These are phyloP conservation scores for Alternaria viburni DNA, from an alignment of 2,329 filamentous ascomycete species.

Conservation along the genomic window DNA sequence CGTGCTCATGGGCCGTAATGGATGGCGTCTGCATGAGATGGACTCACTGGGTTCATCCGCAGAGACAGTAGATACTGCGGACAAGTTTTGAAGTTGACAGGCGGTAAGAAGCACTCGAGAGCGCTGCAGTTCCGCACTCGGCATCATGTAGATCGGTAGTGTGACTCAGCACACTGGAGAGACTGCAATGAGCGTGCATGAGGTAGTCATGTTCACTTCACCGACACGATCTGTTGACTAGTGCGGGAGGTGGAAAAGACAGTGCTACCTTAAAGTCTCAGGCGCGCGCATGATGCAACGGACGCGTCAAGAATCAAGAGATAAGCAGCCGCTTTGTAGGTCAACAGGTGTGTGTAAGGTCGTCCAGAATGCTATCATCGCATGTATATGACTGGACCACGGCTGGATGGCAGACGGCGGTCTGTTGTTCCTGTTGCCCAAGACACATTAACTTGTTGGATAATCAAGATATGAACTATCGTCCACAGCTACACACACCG, in stretches of 20 bases:
- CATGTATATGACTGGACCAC: background rate
- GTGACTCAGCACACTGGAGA: background rate
- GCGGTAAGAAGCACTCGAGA: background rate
- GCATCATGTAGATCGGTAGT: background rate
- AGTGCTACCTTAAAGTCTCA: background rate
- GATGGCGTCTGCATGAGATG: background rate
- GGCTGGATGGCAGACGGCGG: background rate
- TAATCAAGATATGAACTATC: background rate
- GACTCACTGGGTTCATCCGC: background rate
- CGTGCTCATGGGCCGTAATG: background rate
- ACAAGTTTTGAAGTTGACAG: background rate
- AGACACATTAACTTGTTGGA: background rate
- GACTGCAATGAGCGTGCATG: background rate
- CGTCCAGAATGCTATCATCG: background rate
- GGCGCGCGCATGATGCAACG: background rate
- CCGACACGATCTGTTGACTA: background rate
- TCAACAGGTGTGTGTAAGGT: background rate
- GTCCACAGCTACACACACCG: background rate
- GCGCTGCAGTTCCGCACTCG: no score
- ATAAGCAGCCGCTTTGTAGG: background rate
- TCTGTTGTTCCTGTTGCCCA: background rate
- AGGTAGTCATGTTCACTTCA: background rate
- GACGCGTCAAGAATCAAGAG: background rate
- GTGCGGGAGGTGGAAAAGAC: background rate
- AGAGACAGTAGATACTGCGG: background rate